Percentiles rank a stretch among this genome's conserved stretches.
These are phyloP conservation scores for Citrus hindsii DNA, from an alignment of 345 rosid genomes.

Conservation along the genomic window DNA sequence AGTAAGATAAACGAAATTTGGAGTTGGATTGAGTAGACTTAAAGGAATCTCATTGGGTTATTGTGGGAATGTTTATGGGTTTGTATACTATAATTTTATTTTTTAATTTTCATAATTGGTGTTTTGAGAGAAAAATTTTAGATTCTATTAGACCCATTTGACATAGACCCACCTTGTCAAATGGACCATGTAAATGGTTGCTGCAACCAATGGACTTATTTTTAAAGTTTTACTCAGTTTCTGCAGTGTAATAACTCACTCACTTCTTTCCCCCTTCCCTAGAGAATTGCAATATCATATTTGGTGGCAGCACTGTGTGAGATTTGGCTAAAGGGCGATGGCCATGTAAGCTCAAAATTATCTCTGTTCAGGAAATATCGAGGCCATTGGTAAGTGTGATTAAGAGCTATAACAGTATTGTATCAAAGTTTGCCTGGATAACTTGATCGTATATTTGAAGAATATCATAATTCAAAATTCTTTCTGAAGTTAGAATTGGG, in stretches of 20 bases:
- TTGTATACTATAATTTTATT: too few relatives aligned
- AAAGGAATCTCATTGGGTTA: too few relatives aligned
- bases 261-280: background rate
- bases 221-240: background rate
- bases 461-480: background rate
- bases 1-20: too few relatives aligned
- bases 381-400: conserved; percentile 53
- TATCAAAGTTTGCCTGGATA: background rate
- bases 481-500: background rate
- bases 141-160: too few relatives aligned
- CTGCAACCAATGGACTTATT: background rate
- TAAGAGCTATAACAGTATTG: background rate
- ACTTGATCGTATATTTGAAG: background rate
- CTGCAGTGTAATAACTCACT: background rate
- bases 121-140: too few relatives aligned
- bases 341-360: conserved; percentile 37
- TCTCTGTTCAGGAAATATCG: conserved; percentile 48
- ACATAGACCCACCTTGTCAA: background rate
- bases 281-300: conserved; percentile 86
- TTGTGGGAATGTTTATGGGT: too few relatives aligned
- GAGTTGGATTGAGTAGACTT: too few relatives aligned
- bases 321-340: conserved; percentile 72
- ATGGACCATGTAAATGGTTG: background rate
- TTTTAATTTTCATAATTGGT: too few relatives aligned
- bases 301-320: conserved; percentile 69